A percentile compares a stretch with the other conserved stretches of the same genome.
Evolutionary conservation across 352 stramenopile species (phyloP).

Genomic region (Phytopythium oedochilum): DNA sequence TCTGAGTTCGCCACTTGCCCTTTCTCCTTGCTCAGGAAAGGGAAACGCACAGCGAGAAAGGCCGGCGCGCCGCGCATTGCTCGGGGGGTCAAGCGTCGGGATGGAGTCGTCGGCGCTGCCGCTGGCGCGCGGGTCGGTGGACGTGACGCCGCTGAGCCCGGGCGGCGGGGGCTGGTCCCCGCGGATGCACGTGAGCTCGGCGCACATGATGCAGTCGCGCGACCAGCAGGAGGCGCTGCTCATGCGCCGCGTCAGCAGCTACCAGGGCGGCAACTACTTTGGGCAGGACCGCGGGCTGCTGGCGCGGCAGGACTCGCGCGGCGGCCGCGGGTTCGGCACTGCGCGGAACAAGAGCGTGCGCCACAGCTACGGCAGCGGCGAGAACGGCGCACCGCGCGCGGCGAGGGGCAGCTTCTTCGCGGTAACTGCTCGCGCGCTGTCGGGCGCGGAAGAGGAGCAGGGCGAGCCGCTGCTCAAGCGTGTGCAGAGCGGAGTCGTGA

Average conservation of each 20-base stretch:
- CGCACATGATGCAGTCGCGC: slow-evolving; percentile 27
- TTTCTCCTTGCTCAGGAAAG: background rate
- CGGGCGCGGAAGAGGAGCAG: background rate
- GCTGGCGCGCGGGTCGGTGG: slow-evolving; percentile 43
- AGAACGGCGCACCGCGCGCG: background rate
- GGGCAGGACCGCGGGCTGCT: slow-evolving; percentile 3
- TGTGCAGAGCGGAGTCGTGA: slow-evolving; percentile 15
- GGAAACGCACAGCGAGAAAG: background rate
- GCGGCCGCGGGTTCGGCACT: slow-evolving; percentile 9
- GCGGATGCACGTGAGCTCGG: slow-evolving; percentile 30
- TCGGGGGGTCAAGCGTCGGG: too few species aligned
- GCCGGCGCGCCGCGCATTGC: background rate
- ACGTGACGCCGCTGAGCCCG: slow-evolving; percentile 26
- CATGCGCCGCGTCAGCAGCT: slow-evolving; percentile 59
- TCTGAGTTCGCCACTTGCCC: background rate
- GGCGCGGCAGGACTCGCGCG: slow-evolving; percentile 5
- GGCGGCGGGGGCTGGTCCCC: background rate
- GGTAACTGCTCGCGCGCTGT: background rate
- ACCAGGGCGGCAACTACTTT: slow-evolving; percentile 29
- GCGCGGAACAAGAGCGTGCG: slow-evolving; percentile 6
- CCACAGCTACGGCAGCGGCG: slow-evolving; percentile 7
- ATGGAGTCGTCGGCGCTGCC: slow-evolving; percentile 53
- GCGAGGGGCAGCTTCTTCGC: slow-evolving; percentile 9
- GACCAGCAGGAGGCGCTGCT: slow-evolving; percentile 20
- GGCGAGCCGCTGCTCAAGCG: slow-evolving; percentile 6